Evolutionary conservation across 2,329 filamentous ascomycete genomes (phyloP), one percentile per base, ranked within the genome.

Genomic region (Leptodontidium sp.): DNA sequence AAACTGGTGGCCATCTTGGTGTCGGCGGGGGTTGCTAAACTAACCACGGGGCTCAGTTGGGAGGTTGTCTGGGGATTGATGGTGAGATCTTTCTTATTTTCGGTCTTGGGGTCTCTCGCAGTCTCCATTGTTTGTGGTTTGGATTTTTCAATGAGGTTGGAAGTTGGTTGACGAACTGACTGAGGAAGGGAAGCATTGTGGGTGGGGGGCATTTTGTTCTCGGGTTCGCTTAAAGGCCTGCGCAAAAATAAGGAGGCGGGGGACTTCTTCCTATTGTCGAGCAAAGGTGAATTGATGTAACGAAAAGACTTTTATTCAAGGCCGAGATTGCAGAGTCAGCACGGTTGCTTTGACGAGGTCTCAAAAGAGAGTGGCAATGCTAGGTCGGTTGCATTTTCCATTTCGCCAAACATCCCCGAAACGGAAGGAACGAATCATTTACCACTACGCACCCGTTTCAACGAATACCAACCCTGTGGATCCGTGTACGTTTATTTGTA

Each of bases 211-310:
- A 29, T 40, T 59, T 59, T 17, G 57, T 59, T 24, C n/a, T 26
- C 17, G 43, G 7, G 12, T 21, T 59, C 57, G 57, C 57, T 59
- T 59, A 29, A 26, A 14, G 21, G 11, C 1, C 15, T 9, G 21
- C 38, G 21, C 9, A 15, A 59, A 24, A 43, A 12, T 38, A 11
- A 15, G 32, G 35, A 38, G 35, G 21, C 5, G 15, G 38, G 57
- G 35, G n/a, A 59, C 35, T 3, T 29, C 57, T 59, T 59, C 21
- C 57, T 14, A 59, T 43, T 59, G 57, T 59, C 38, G 4, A 29
- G 1, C 5, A 43, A 43, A 26, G 57, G 35, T 59, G 57, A 45
- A 43, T 21, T 50, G 2, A n/a, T 21, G 21, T 8, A 4, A 26
- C 6, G 26, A 24, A 45, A 24, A 45, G 24, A 29, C 7, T 26